phyloP scores from a whole-genome alignment of 805 yeast genomes.

The Ogataea thermomethanolica region DNA sequence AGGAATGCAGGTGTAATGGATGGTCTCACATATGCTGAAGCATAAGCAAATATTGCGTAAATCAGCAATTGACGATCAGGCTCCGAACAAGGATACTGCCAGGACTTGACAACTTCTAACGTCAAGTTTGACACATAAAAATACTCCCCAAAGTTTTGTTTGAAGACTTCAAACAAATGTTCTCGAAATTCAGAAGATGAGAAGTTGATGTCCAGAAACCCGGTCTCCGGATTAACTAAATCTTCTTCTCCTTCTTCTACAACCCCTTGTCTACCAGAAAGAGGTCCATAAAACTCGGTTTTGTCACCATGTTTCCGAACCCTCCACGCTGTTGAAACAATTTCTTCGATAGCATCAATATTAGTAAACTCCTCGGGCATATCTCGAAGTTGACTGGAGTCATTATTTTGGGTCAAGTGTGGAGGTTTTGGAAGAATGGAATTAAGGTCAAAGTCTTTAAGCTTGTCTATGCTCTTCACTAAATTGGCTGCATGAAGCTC shows the following conservation, averaged over 20 bases:
- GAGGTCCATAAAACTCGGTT: constrained; percentile 36
- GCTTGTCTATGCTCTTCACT: constrained; percentile 21
- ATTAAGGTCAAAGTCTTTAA: constrained; percentile 10
- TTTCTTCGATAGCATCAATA: constrained; percentile 32
- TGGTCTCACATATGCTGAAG: constrained; percentile 22
- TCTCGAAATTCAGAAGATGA: constrained; percentile 5
- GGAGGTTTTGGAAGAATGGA: constrained; percentile 15
- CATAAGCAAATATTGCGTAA: constrained; percentile 31
- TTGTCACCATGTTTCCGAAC: constrained; percentile 28
- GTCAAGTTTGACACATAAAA: constrained; percentile 25
- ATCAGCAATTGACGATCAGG: constrained; percentile 29
- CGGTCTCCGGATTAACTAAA: constrained; percentile 7
- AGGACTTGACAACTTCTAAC: constrained; percentile 22
- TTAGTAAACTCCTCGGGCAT: constrained; percentile 16
- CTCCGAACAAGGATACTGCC: constrained; percentile 29
- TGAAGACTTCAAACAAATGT: constrained; percentile 20
- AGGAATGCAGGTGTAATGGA: constrained; percentile 15
- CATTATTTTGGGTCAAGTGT: constrained; percentile 13
- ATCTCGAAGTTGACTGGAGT: constrained; percentile 2
- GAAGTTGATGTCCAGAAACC: constrained; percentile 13
- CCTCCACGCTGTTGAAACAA: constrained; percentile 34
- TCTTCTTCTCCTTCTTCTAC: constrained; percentile 18
- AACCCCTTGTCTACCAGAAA: constrained; percentile 33
- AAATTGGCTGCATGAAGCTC: constrained; percentile 28
- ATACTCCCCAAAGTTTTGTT: constrained; percentile 26